Conservation (phyloP, 495 filamentous ascomycete genomes). For the Trichoderma virens region DNA sequence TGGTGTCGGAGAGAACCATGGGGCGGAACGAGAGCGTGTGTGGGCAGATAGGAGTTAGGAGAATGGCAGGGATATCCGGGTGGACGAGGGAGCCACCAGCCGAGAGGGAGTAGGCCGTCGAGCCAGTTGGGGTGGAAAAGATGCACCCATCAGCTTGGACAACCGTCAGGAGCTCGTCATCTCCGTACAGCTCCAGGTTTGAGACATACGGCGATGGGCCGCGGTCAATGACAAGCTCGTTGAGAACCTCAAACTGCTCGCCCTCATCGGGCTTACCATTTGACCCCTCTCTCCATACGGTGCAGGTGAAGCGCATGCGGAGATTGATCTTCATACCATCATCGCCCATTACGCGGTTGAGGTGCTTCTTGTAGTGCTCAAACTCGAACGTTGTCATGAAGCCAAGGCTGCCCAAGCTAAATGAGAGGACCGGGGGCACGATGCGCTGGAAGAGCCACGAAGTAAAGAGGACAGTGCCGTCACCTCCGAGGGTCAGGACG, state of each 20-base stretch:
- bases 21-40: slow-evolving; percentile 95
- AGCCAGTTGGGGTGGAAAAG: slow-evolving; percentile 91
- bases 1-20: slow-evolving; percentile 96
- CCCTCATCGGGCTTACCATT: slow-evolving; percentile 50
- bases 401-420: slow-evolving; percentile 80
- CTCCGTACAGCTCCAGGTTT: slow-evolving; percentile 90
- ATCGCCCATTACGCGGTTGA: slow-evolving; percentile 82
- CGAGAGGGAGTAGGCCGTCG: slow-evolving; percentile 91
- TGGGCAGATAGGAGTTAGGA: slow-evolving; percentile 94
- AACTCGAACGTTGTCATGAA: slow-evolving; percentile 95
- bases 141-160: slow-evolving; percentile 96
- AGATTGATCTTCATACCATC: slow-evolving; percentile 91
- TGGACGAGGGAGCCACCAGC: slow-evolving; percentile 94
- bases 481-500: slow-evolving; percentile 84
- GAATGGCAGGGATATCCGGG: slow-evolving; percentile 93
- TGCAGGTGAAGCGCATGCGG: slow-evolving; percentile 96
- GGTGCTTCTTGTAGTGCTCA: slow-evolving; percentile 65
- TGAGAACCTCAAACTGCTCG: slow-evolving; percentile 91
- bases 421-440: slow-evolving; percentile 83
- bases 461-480: slow-evolving; percentile 87
- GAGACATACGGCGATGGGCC: slow-evolving; percentile 95
- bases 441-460: slow-evolving; percentile 92
- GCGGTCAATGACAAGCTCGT: slow-evolving; percentile 95
- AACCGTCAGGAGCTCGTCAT: slow-evolving; percentile 86
- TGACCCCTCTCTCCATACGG: slow-evolving; percentile 64